phyloP scores from a whole-genome alignment of 2,329 filamentous ascomycete genomes.

The Ophiosphaerella korrae region DNA sequence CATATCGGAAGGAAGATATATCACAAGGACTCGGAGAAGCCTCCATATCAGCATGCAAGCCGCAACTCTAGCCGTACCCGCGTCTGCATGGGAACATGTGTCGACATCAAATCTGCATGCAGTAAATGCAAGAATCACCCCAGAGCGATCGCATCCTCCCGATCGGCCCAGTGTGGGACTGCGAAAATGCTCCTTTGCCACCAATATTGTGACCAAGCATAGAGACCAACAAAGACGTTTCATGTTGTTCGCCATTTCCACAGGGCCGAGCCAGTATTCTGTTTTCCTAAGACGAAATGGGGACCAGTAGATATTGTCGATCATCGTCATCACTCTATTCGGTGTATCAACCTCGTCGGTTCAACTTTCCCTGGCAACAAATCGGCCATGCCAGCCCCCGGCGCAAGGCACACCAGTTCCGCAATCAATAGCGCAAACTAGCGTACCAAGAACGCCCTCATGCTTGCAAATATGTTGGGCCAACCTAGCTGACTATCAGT shows the following conservation, averaged over 20 bases:
- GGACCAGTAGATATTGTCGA: conserved; percentile 4
- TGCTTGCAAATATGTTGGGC: too few species aligned
- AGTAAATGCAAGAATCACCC: not conserved
- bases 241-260: conserved; percentile 8
- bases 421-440: too few species aligned
- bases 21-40: not conserved
- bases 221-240: not conserved
- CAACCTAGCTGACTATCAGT: too few species aligned
- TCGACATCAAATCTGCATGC: too few species aligned
- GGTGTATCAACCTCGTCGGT: not conserved
- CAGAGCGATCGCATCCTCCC: conserved; percentile 8
- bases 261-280: conserved; percentile 8
- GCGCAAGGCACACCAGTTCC: too few species aligned
- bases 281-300: not conserved
- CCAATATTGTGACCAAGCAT: not conserved
- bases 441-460: too few species aligned
- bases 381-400: too few species aligned
- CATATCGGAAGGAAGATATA: not conserved
- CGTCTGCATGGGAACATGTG: too few species aligned
- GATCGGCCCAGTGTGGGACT: not conserved
- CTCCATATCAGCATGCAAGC: conserved; percentile 1
- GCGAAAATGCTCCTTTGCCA: not conserved
- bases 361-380: not conserved
- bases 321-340: conserved; percentile 1
- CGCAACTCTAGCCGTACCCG: not conserved